Evolutionary conservation across 1,139 yeast species (phyloP), one percentile per base, ranked within the genome.

Genomic region (Hyphopichia fennica): DNA sequence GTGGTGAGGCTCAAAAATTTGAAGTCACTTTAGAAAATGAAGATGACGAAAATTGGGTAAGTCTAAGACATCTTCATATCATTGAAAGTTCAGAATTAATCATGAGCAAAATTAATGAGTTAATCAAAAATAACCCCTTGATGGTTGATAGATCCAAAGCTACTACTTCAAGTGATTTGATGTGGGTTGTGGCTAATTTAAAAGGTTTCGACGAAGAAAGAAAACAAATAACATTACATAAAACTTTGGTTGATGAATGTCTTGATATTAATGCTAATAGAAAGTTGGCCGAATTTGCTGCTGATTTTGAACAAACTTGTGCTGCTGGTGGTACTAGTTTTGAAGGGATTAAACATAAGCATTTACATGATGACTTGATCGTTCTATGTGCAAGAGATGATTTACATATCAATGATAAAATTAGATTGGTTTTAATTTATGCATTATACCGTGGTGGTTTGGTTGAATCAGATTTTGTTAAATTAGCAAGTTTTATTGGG

Each of bases 391-490:
- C 80, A 18, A 65, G 83, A 49, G 69, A 75, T 41, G 74, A 71
- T 40, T 68, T 81, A 40, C 71, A 68, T 20, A 69, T 74, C 18
- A 73, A 77, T 37, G 95, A 89, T 54, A 88, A 88, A 57, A 72
- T 89, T 49, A 77, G 99, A 47, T 70, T 87, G 35, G 77, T 93
- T n/a, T 69, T 88, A 25, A 67, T 87, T 4, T 93, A 93, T 62
- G 86, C 91, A 1, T 63, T 90, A 32, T 87, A 83, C 61, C 75
- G 98, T 50, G 93, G 95, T 4, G 99, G 99, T 0, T 69, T 93
- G 23, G 74, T 88, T 15, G 85, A 83, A 51, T 61, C 74, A 8
- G 99, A 93, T 66, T 80, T 86, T 50, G 65, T 69, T 40, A 90
- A 93, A 56, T 65, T 93, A 35, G 76, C 84, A 37, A 67, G 74